A percentile compares a stretch with the other conserved stretches of the same genome.
These are phyloP conservation scores for Gamarada debralockiae DNA, from an alignment of 495 filamentous ascomycete genomes.

Conservation along the genomic window DNA sequence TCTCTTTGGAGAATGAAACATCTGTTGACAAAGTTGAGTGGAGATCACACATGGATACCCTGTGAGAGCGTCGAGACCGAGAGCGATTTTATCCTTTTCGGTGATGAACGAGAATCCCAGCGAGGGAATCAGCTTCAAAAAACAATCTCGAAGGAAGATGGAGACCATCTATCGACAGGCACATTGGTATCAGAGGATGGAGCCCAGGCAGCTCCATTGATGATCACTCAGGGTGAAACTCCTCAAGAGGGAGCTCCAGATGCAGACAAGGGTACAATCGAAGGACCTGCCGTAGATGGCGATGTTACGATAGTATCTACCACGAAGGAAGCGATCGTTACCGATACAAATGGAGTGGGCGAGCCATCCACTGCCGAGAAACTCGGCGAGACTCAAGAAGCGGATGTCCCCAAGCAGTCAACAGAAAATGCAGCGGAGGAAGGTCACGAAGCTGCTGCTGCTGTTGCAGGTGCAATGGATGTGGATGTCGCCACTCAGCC, in stretches of 20 bases:
- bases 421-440: not conserved
- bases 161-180: constrained; percentile 20
- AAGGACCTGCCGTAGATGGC: not conserved
- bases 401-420: not conserved
- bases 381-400: not conserved
- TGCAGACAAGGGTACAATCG: not conserved
- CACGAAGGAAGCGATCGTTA: not conserved
- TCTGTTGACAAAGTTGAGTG: constrained; percentile 70
- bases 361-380: not conserved
- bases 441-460: not conserved
- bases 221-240: not conserved
- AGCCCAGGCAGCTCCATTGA: not conserved
- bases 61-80: constrained; percentile 58
- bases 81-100: constrained; percentile 48
- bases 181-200: constrained; percentile 21
- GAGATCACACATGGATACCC: constrained; percentile 77
- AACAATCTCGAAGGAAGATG: constrained; percentile 11
- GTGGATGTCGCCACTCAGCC: not conserved
- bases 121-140: constrained; percentile 11
- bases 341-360: not conserved
- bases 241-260: not conserved
- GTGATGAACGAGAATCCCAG: constrained; percentile 17
- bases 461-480: constrained; percentile 5
- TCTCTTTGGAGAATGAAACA: constrained; percentile 75
- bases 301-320: not conserved